Percentiles rank a stretch among this genome's conserved stretches.
phyloP scores from a whole-genome alignment of 352 stramenopile species.

The Aphanomyces stellatus region DNA sequence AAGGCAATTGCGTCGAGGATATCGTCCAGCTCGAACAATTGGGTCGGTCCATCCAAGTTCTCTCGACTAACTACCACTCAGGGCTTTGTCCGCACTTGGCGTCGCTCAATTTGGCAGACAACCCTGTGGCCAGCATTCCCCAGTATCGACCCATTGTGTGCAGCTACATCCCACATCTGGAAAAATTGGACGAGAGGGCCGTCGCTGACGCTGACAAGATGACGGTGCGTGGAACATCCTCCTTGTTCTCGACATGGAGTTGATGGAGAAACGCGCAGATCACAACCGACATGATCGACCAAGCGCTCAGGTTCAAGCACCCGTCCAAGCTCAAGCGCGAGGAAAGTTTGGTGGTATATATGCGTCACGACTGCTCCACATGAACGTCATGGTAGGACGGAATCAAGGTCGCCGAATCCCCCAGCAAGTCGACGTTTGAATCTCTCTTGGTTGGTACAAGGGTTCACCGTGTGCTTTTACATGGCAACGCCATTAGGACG shows the following conservation, averaged over 20 bases:
- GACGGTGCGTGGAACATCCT: neutral
- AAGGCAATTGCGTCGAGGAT: conserved; percentile 61
- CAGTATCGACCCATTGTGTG: conserved; percentile 56
- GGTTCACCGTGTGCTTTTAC: too few relatives aligned
- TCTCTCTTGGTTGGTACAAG: neutral
- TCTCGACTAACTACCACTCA: neutral
- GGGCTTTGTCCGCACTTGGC: conserved; percentile 58
- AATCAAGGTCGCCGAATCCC: neutral
- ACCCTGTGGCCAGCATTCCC: conserved; percentile 48
- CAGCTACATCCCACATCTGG: conserved; percentile 65
- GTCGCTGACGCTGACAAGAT: conserved; percentile 19
- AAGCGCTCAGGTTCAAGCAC: neutral
- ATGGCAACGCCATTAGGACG: neutral
- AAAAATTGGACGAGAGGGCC: conserved; percentile 26
- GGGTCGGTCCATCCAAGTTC: conserved; percentile 23
- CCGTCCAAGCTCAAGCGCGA: neutral
- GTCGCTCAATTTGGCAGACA: conserved; percentile 49
- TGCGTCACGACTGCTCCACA: too few relatives aligned
- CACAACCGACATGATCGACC: conserved; percentile 5
- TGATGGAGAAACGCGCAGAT: neutral
- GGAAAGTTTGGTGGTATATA: neutral
- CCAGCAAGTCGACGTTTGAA: conserved; percentile 7
- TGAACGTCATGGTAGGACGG: too few relatives aligned
- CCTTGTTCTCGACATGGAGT: conserved; percentile 16
- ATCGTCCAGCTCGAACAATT: conserved; percentile 73